These are phyloP conservation scores for Lasiodiplodia citricola DNA, from an alignment of 2,329 filamentous ascomycete species.

Conservation along the genomic window DNA sequence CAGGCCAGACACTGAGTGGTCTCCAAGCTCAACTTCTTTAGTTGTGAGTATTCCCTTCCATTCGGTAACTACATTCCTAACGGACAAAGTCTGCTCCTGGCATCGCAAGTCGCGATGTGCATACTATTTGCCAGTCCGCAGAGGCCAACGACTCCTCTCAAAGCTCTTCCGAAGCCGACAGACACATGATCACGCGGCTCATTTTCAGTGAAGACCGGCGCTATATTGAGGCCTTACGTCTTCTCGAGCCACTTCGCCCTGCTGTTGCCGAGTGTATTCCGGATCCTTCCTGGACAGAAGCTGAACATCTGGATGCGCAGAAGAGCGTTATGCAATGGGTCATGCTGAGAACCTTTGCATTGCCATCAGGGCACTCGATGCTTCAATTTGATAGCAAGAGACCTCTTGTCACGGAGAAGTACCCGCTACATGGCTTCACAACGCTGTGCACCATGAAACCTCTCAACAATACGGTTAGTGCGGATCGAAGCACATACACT, in stretches of 20 bases:
- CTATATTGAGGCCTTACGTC: slow-evolving; percentile 79
- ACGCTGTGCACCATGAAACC: slow-evolving; percentile 91
- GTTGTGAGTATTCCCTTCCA: neutral
- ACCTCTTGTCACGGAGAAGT: slow-evolving; percentile 90
- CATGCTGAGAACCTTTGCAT: slow-evolving; percentile 84
- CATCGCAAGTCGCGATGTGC: slow-evolving; percentile 65
- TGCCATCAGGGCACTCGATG: slow-evolving; percentile 85
- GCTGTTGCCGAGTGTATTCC: slow-evolving; percentile 78
- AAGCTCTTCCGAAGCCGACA: slow-evolving; percentile 81
- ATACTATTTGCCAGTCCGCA: slow-evolving; percentile 72
- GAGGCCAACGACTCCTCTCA: slow-evolving; percentile 71
- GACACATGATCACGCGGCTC: slow-evolving; percentile 78
- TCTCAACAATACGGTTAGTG: slow-evolving; percentile 88
- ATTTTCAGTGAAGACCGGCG: slow-evolving; percentile 93
- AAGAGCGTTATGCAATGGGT: slow-evolving; percentile 87
- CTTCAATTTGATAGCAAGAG: slow-evolving; percentile 86
- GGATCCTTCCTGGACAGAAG: slow-evolving; percentile 80
- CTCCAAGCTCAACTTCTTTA: slow-evolving; percentile 34
- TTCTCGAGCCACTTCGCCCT: slow-evolving; percentile 85
- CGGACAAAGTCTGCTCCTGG: slow-evolving; percentile 1
- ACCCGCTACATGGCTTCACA: slow-evolving; percentile 88
- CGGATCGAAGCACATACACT: slow-evolving; percentile 83
- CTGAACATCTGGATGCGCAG: slow-evolving; percentile 87
- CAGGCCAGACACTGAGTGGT: slow-evolving; percentile 51
- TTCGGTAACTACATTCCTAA: neutral